A percentile compares a stretch with the other conserved stretches of the same genome.
Evolutionary conservation across 768 basidiomycete genomes (phyloP).

Genomic region (Xerocomellus dryophilus): DNA sequence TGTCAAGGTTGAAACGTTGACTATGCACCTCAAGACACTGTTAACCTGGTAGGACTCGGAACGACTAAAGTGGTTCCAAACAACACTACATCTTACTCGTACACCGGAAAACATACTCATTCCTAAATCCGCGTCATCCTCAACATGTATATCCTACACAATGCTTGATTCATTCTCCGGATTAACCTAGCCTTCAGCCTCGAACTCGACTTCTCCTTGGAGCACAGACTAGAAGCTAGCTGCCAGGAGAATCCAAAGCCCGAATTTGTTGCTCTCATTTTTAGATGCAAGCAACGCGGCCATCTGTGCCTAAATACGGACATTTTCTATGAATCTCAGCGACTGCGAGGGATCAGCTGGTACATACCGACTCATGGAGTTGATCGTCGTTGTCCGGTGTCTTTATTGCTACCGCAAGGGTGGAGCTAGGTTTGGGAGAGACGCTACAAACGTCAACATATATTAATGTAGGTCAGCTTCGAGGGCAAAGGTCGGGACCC

Average conservation of each 20-base stretch:
- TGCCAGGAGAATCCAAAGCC: conserved; percentile 5
- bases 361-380: not conserved
- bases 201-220: not conserved
- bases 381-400: not conserved
- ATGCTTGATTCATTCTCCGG: not conserved
- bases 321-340: not conserved
- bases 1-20: too few relatives aligned
- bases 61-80: too few relatives aligned
- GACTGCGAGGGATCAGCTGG: not conserved
- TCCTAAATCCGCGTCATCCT: not conserved
- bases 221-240: not conserved
- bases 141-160: not conserved
- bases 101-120: not conserved
- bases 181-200: too few relatives aligned
- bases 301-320: not conserved
- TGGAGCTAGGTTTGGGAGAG: conserved; percentile 1
- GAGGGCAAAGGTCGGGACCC: not conserved
- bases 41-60: too few relatives aligned
- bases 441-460: not conserved
- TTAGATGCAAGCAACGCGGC: not conserved
- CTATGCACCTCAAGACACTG: too few relatives aligned
- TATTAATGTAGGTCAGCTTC: not conserved
- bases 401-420: conserved; percentile 1
- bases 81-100: not conserved
- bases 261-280: not conserved